A percentile compares a stretch with the other conserved stretches of the same genome.
These are phyloP conservation scores for Mycena vitilis DNA, from an alignment of 768 basidiomycete species.

Conservation along the genomic window DNA sequence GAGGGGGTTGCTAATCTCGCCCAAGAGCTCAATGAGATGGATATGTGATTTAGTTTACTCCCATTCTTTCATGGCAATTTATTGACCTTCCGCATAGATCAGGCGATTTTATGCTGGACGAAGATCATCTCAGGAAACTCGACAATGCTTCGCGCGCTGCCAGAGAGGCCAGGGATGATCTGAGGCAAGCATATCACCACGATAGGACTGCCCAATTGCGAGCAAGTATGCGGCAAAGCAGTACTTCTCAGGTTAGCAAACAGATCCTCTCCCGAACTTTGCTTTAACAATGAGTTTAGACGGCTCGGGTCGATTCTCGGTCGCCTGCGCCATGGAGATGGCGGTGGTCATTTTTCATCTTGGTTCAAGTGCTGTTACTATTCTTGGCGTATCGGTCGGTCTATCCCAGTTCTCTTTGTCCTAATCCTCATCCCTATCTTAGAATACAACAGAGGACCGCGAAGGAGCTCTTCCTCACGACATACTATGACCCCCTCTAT, in stretches of 20 bases:
- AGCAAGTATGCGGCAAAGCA: slow-evolving; percentile 48
- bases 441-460: slow-evolving; percentile 63
- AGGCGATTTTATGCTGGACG: slow-evolving; percentile 52
- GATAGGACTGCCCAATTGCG: slow-evolving; percentile 53
- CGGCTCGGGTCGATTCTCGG: not conserved
- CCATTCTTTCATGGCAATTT: slow-evolving; percentile 17
- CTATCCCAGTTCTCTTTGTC: not conserved
- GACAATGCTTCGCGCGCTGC: slow-evolving; percentile 65
- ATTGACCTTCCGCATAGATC: slow-evolving; percentile 47
- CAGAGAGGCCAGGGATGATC: slow-evolving; percentile 59
- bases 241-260: slow-evolving; percentile 52
- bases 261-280: not conserved
- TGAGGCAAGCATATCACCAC: slow-evolving; percentile 45
- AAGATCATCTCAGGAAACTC: slow-evolving; percentile 60
- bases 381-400: slow-evolving; percentile 33
- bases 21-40: slow-evolving; percentile 65
- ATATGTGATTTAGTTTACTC: slow-evolving; percentile 58
- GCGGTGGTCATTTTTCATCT: slow-evolving; percentile 32
- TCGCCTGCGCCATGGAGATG: slow-evolving; percentile 24
- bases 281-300: slow-evolving; percentile 6
- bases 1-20: slow-evolving; percentile 68
- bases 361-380: slow-evolving; percentile 28
- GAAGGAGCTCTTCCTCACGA: slow-evolving; percentile 72
- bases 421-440: slow-evolving; percentile 28
- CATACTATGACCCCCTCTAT: slow-evolving; percentile 83